Percentiles rank a stretch among this genome's conserved stretches.
These are phyloP conservation scores for Spatholobus suberectus DNA, from an alignment of 306 rosid genomes.

Conservation along the genomic window DNA sequence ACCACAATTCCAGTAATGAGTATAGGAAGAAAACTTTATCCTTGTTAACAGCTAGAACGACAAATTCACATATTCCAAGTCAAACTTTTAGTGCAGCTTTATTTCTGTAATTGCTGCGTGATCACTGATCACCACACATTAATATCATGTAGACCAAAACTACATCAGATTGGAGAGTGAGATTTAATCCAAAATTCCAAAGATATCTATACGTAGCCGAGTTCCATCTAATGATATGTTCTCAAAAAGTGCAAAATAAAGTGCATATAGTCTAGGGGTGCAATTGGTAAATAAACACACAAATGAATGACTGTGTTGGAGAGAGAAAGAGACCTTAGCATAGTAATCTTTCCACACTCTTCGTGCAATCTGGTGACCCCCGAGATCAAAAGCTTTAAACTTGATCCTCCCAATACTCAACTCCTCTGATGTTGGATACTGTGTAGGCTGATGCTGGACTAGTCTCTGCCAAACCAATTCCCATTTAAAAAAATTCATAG, in stretches of 20 bases:
- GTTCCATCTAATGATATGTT: neutral
- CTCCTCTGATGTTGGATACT: constrained; percentile 90
- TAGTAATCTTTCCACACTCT: constrained; percentile 97
- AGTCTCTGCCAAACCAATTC: constrained; percentile 70
- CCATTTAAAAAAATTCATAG: constrained; percentile 31
- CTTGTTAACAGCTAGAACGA: constrained; percentile 1
- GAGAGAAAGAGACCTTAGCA: constrained; percentile 70
- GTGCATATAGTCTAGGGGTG: neutral
- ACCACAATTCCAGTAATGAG: neutral
- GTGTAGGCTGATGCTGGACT: constrained; percentile 97
- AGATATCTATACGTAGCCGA: neutral
- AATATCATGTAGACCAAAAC: neutral
- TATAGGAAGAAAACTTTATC: neutral
- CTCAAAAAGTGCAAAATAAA: neutral
- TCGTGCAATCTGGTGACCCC: constrained; percentile 88
- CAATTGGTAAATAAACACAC: neutral
- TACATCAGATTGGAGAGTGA: neutral
- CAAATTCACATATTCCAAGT: neutral
- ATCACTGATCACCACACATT: neutral
- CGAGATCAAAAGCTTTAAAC: constrained; percentile 90
- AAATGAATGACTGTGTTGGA: neutral
- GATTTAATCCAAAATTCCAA: neutral
- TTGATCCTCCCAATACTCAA: constrained; percentile 90
- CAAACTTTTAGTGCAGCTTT: neutral
- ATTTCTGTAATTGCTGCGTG: neutral